Percentiles rank a stretch among this genome's conserved stretches.
phyloP scores from a whole-genome alignment of 2,329 filamentous ascomycete species.

The Cladophialophora bantiana region DNA sequence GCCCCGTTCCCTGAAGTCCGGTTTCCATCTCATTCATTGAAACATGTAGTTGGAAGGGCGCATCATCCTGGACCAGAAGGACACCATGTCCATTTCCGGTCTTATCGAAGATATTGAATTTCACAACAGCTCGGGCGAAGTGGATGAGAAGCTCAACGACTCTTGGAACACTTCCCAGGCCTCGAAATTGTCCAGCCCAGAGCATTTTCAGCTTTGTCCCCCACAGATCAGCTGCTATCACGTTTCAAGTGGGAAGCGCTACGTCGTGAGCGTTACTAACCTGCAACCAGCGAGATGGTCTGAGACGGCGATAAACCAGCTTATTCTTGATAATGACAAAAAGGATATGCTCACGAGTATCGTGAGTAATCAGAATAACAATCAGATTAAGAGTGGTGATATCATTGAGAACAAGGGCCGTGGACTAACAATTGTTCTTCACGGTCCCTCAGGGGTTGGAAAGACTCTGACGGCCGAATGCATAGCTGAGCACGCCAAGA shows the following conservation, averaged over 20 bases:
- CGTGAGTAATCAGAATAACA: constrained; percentile 11
- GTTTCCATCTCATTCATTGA: not conserved
- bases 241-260: constrained; percentile 16
- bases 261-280: constrained; percentile 17
- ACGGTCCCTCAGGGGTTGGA: constrained; percentile 42
- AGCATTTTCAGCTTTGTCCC: constrained; percentile 20
- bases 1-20: not conserved
- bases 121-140: constrained; percentile 4
- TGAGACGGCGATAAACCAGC: constrained; percentile 6
- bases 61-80: constrained; percentile 15
- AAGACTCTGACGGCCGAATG: constrained; percentile 48
- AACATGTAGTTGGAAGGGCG: constrained; percentile 15
- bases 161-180: constrained; percentile 1
- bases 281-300: constrained; percentile 18
- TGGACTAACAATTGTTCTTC: constrained; percentile 57
- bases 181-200: constrained; percentile 6
- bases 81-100: not conserved
- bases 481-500: constrained; percentile 40
- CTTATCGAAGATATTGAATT: constrained; percentile 1
- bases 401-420: constrained; percentile 60
- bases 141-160: constrained; percentile 21
- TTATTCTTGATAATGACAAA: constrained; percentile 25
- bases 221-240: constrained; percentile 20
- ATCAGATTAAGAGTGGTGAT: constrained; percentile 48
- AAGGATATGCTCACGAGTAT: constrained; percentile 22